Evolutionary conservation across 345 rosid genomes (phyloP).

Genomic region (Boechera retrofracta): DNA sequence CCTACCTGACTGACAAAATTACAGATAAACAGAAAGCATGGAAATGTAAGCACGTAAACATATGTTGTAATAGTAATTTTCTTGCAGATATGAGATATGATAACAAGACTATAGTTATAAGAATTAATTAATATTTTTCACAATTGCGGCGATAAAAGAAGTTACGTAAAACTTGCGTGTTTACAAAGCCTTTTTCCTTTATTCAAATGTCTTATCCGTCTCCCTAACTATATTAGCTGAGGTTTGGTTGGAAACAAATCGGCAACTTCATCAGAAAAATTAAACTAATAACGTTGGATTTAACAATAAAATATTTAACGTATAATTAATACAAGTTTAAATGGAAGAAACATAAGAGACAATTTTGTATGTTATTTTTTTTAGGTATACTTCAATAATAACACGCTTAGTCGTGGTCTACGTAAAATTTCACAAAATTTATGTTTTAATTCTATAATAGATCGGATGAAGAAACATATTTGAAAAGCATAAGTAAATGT

Average conservation of each 20-base stretch:
- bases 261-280: slow-evolving; percentile 12
- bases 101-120: not conserved
- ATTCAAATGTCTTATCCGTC: slow-evolving; percentile 28
- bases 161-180: slow-evolving; percentile 37
- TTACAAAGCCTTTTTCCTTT: not conserved
- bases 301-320: not conserved
- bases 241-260: slow-evolving; percentile 40
- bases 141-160: not conserved
- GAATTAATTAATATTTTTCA: not conserved
- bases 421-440: no score
- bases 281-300: not conserved
- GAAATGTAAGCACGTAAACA: not conserved
- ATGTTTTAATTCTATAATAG: no score
- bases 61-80: slow-evolving; percentile 18
- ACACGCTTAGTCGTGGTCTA: no score
- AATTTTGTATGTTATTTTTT: no score
- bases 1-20: slow-evolving; percentile 25
- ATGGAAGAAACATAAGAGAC: not conserved
- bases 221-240: slow-evolving; percentile 40
- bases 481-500: not conserved
- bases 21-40: slow-evolving; percentile 11
- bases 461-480: not conserved
- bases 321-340: not conserved
- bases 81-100: slow-evolving; percentile 3
- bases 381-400: no score